Conservation (phyloP, 176 grass and related monocot genomes). For the Secale cereale region DNA sequence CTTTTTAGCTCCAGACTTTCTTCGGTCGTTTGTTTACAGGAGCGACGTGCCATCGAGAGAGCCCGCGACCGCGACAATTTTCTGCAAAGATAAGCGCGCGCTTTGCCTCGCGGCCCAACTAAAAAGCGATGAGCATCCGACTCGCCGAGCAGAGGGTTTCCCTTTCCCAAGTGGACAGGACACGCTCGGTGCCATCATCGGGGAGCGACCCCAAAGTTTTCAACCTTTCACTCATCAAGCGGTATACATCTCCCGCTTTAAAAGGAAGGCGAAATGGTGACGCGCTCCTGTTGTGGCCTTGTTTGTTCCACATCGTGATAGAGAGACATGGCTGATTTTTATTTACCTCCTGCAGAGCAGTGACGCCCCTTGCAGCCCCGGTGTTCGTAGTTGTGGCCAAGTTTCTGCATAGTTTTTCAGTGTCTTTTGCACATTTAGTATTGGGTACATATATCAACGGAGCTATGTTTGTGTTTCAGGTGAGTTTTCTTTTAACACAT, state of each 20-base stretch:
- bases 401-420: too few species aligned
- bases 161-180: slow-evolving; percentile 8
- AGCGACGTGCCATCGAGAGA: neutral
- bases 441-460: too few species aligned
- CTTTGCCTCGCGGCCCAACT: neutral
- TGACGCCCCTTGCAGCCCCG: neutral
- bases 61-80: neutral
- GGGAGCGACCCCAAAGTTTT: neutral
- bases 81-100: slow-evolving; percentile 18
- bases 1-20: neutral
- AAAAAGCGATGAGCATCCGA: slow-evolving; percentile 1
- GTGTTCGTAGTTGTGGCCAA: too few species aligned
- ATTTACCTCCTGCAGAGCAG: too few species aligned
- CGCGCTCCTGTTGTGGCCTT: slow-evolving; percentile 8
- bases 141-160: neutral
- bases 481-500: too few species aligned
- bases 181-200: neutral
- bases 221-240: neutral
- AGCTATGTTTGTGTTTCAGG: too few species aligned
- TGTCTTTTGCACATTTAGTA: too few species aligned
- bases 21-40: neutral
- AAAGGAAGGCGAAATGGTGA: slow-evolving; percentile 18
- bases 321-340: neutral
- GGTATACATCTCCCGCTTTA: neutral
- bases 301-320: neutral